Evolutionary conservation across 202 grass and related monocot genomes (phyloP).

Genomic region (Schoenoplectus triqueter): DNA sequence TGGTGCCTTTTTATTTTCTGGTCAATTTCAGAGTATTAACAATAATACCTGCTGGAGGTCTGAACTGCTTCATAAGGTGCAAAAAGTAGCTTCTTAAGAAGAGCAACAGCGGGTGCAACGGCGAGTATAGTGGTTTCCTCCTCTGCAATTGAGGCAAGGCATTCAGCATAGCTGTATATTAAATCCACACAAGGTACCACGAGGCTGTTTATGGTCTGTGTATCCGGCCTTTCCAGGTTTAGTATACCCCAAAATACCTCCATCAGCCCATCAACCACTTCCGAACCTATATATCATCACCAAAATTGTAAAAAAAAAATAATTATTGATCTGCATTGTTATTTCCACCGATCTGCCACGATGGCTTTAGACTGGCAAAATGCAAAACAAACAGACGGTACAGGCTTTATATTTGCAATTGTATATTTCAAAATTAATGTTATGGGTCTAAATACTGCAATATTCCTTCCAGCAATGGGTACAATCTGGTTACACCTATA

Average conservation of each 20-base stretch:
- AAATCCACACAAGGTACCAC: conserved; percentile 94
- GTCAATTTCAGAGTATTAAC: not conserved
- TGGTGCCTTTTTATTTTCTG: not conserved
- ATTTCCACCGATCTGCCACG: not conserved
- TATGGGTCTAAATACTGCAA: not conserved
- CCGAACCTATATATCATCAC: conserved; percentile 60
- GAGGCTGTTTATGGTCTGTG: conserved; percentile 89
- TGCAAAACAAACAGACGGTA: not conserved
- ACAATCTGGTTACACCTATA: not conserved
- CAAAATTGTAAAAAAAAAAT: conserved; percentile 4
- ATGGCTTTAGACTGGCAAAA: not conserved
- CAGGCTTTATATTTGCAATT: not conserved
- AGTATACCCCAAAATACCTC: conserved; percentile 96
- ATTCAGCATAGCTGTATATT: conserved; percentile 97
- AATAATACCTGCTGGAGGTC: conserved; percentile 89
- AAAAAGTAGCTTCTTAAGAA: conserved; percentile 93
- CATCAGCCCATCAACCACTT: conserved; percentile 89
- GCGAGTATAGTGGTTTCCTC: conserved; percentile 61
- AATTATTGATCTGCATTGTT: not conserved
- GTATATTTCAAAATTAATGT: conserved; percentile 4
- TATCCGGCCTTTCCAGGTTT: conserved; percentile 90
- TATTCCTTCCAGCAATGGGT: not conserved
- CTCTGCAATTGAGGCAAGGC: conserved; percentile 64
- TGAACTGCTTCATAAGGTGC: conserved; percentile 95
- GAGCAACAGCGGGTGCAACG: conserved; percentile 78